Base-by-base conservation (phyloP, 1,139 yeast genomes). In the Candida labiduridarum region DNA sequence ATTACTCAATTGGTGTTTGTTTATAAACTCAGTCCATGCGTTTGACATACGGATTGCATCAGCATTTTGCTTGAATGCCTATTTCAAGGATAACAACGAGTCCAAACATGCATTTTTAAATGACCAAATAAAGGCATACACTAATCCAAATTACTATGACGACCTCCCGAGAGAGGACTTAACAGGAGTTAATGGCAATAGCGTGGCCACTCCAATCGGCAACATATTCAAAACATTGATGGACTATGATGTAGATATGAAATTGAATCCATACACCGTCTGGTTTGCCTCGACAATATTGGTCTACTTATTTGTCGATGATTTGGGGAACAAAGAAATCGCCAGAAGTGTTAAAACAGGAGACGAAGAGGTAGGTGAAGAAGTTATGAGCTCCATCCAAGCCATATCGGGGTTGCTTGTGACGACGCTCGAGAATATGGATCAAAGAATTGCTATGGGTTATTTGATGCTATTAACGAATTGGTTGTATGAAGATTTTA, bases 261-360 rank as follows among this genome's bases (percentile, higher is more conserved):
- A 85, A 51, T 68, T 91, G 41, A 92, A 95, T 58, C 97, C 99
- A 0, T 94, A 90, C 64, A 83, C 85, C 60, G 71, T 84, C 0
- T 95, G 97, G 96, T 92, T 94, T 69, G 85, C 97, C 0, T 75
- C 89, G 1, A 79, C 84, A 2, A 74, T 89, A 3, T 63, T 94
- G 39, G 72, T 88, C 50, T 82, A 81, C 52, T 63, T 91, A 4
- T 80, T 91, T 56, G 80, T 80, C 51, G 82, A 82, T 50, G 89
- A 83, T 43, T 74, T 74, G 50, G 83, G 77, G 29, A 76, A 80
- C 30, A 78, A 80, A 53, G 80, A 77, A 12, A 58, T 78, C 31
- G 80, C 89, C 0, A 69, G 83, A 45, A 63, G 65, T 0, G 74
- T 89, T n/a, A 73, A 73, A n/a, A 76, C 87, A 11, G 96, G 96